phyloP scores from a whole-genome alignment of 2,329 filamentous ascomycete genomes.

The Plenodomus tracheiphilus region DNA sequence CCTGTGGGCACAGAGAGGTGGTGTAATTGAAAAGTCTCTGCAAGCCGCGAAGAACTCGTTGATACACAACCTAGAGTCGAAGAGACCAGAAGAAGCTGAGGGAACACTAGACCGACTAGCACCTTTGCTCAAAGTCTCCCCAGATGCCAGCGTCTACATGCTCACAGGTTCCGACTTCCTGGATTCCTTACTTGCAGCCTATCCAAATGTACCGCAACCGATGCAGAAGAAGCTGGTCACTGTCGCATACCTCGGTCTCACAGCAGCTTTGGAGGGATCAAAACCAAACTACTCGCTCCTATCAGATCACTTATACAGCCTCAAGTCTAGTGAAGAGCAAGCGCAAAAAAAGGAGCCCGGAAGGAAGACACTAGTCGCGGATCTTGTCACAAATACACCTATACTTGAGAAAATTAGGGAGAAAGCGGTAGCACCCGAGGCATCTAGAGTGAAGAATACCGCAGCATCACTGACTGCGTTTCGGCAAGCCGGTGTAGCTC shows the following conservation, averaged over 20 bases:
- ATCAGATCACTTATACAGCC: slow-evolving; percentile 79
- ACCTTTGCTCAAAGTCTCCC: slow-evolving; percentile 64
- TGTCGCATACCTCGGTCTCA: slow-evolving; percentile 73
- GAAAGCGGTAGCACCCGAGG: slow-evolving; percentile 55
- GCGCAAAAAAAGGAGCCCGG: slow-evolving; percentile 51
- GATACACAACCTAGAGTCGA: slow-evolving; percentile 65
- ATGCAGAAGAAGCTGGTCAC: slow-evolving; percentile 71
- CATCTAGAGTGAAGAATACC: slow-evolving; percentile 62
- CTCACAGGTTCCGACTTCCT: slow-evolving; percentile 86
- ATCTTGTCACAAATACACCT: slow-evolving; percentile 79
- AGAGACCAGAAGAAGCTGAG: slow-evolving; percentile 61
- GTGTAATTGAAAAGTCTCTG: slow-evolving; percentile 58
- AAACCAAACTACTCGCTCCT: slow-evolving; percentile 74
- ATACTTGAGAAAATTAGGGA: slow-evolving; percentile 66
- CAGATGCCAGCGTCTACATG: slow-evolving; percentile 63
- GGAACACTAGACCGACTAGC: slow-evolving; percentile 62
- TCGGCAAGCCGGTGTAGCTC: slow-evolving; percentile 57
- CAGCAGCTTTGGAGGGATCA: slow-evolving; percentile 68
- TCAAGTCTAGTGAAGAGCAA: slow-evolving; percentile 72
- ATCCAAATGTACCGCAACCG: slow-evolving; percentile 62
- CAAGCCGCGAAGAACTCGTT: slow-evolving; percentile 64
- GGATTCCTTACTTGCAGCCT: slow-evolving; percentile 72
- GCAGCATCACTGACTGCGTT: slow-evolving; percentile 64
- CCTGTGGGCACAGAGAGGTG: slow-evolving; percentile 58
- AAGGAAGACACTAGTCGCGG: slow-evolving; percentile 69